Evolutionary conservation across 805 yeast species (phyloP), one percentile per base, ranked within the genome.

Genomic region (Yarrowia divulgata): DNA sequence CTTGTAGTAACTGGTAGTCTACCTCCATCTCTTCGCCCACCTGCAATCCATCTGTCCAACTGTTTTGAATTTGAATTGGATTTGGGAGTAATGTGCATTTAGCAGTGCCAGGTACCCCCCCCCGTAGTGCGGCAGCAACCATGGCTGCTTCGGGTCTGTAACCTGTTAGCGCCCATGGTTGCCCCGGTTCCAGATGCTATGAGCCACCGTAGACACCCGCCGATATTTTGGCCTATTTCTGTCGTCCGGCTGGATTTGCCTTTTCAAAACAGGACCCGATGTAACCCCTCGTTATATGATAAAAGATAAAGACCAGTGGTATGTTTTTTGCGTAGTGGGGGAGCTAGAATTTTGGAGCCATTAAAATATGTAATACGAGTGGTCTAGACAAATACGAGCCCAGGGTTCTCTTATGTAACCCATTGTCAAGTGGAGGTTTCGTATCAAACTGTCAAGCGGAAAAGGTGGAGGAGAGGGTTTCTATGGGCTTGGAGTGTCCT

Each of bases 131-230:
- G 58, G 40, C 16, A 16, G 42, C 57, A 34, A 34, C 57, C 58
- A 52, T 52, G 58, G 58, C 58, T 52, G 58, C 58, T 52, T 52
- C 58, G 58, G 58, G 43, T 19, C 58, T 52, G 58, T 37, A 18
- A 18, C 42, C 42, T 35, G 58, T 43, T 52, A 52, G 58, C 29
- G 43, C 1, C 13, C 16, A 37, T 35, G 32, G 43, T 16, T 10
- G 43, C 58, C 57, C 42, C 42, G 57, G 57, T 52, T 52, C 57
- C 57, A 52, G 57, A 52, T 35, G 42, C 42, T n/a, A 32, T 32
- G 23, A 32, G 34, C 18, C 37, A 8, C 10, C 18, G 14, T 29
- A 29, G 32, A 19, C 32, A 19, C 32, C 16, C 32, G 23, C 32
- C 49, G 23, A 46, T 46, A 16, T 46, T 19, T 46, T n/a, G 49